Base-by-base conservation (phyloP, 2,329 filamentous ascomycete species). In the Calonectria pseudoreteaudii region DNA sequence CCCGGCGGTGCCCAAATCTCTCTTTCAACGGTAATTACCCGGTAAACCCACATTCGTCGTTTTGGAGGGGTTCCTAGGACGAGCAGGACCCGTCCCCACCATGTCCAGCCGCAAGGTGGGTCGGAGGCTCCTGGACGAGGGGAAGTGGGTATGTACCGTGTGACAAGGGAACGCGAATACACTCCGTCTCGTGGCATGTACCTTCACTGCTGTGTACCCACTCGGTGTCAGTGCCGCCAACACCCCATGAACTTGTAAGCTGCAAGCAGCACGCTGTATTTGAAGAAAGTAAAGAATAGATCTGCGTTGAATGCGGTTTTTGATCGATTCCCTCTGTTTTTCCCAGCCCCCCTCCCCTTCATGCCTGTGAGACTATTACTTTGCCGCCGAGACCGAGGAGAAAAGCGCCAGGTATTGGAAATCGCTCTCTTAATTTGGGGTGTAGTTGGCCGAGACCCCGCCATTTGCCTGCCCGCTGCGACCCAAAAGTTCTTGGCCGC, bases 71-170 rank as follows among this genome's bases (percentile, higher is more conserved):
- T 41, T 65, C 66, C 53, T 30, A 65, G 64, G 20, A 58, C 13
- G 20, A 56, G 49, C 26, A 56, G 30, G 70, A 68, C 64, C 31
- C 52, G n/a, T 60, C 34, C 50, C 56, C 71, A 64, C 76, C 71
- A 70, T 68, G n/a, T 58, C 77, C 76, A 79, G 75, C 77, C 73
- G 76, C 77, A 76, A 72, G 68, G 75, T 74, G 75, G 75, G 58
- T 74, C 72, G 16, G 56, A 49, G 66, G 53, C 26, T 68, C 44
- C 66, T 73, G 49, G 74, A 80, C 75, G 78, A 80, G 78, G 78
- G 78, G 78, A 80, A 79, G 75, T 79, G 77, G 77, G 34, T 66
- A 49, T 58, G 23, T 34, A 36, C 53, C 34, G 56, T 41, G 38
- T 38, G 34, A 44, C 50, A 26, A 60, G 23, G 64, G 26, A 50